Conservation (phyloP, 2,329 filamentous ascomycete species). For the Cladorrhinum sp. region DNA sequence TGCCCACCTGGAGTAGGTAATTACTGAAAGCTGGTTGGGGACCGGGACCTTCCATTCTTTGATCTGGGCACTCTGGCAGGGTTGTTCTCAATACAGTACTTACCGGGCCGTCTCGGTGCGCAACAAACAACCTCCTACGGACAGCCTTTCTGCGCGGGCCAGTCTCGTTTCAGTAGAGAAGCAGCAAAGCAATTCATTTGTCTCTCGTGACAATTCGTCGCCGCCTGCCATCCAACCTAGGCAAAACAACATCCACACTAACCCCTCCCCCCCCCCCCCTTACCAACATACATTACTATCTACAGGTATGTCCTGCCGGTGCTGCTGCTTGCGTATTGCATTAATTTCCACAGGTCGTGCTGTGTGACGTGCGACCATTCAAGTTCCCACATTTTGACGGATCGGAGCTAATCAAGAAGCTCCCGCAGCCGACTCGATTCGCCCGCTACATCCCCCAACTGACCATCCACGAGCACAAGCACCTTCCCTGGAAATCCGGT, state of each 20-base stretch:
- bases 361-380: constrained; percentile 6
- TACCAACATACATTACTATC: not conserved
- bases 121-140: not conserved
- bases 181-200: not conserved
- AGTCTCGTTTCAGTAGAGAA: not conserved
- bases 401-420: constrained; percentile 8
- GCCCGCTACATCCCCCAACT: not conserved
- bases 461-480: not conserved
- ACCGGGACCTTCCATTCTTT: no score
- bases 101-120: not conserved
- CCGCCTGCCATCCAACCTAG: not conserved
- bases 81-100: no score
- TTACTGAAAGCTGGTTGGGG: not conserved
- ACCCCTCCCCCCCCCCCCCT: no score
- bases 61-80: not conserved
- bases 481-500: constrained; percentile 3
- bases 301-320: not conserved
- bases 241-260: not conserved
- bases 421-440: not conserved
- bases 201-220: not conserved
- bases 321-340: constrained; percentile 2
- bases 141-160: not conserved
- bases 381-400: constrained; percentile 3
- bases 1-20: not conserved
- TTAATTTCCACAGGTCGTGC: constrained; percentile 1